These are phyloP conservation scores for Fallopia convolvulus DNA, from an alignment of 148 eudicot species.

Conservation along the genomic window DNA sequence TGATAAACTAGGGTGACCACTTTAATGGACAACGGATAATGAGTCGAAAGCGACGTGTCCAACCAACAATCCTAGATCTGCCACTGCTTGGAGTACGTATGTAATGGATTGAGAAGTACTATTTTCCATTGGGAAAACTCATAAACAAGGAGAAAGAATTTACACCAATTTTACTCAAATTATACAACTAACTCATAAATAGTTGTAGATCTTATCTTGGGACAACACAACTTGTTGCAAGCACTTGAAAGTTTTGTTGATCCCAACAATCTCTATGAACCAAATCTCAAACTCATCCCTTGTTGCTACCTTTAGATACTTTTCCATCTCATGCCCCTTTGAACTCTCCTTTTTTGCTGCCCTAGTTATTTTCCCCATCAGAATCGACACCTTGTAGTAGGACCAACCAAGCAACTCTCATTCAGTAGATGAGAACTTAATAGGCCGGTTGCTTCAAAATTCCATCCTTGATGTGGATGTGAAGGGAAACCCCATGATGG, in stretches of 20 bases:
- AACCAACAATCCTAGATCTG: too few species aligned
- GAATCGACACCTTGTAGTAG: conserved; percentile 54
- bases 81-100: too few species aligned
- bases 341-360: not conserved
- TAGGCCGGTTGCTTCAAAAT: conserved; percentile 66
- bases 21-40: too few species aligned
- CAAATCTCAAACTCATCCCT: not conserved
- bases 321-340: not conserved
- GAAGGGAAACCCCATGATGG: conserved; percentile 60
- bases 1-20: too few species aligned
- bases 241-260: not conserved
- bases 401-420: conserved; percentile 54
- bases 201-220: not conserved
- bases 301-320: not conserved
- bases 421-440: conserved; percentile 46
- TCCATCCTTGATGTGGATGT: conserved; percentile 43
- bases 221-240: not conserved
- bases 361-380: not conserved
- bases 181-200: not conserved
- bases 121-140: too few species aligned
- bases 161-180: not conserved
- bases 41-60: too few species aligned
- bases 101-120: too few species aligned
- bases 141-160: not conserved
- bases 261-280: not conserved